Conservation (phyloP, 768 basidiomycete species). For the Gelatoporia subvermispora region DNA sequence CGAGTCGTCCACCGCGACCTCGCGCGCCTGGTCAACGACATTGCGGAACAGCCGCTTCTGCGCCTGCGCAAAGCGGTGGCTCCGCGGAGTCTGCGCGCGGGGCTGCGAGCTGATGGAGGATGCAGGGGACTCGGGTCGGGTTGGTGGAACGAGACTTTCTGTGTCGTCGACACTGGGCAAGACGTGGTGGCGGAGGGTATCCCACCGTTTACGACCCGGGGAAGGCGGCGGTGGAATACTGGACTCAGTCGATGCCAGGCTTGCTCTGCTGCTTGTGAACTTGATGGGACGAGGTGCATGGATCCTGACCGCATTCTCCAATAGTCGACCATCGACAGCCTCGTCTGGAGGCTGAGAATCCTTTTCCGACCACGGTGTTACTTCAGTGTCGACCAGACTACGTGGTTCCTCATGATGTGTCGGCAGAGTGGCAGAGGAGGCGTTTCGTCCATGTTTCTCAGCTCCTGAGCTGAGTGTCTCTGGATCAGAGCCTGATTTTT, state of each 20-base stretch:
- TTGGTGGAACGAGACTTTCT: slow-evolving; percentile 3
- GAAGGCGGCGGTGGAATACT: slow-evolving; percentile 14
- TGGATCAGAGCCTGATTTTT: slow-evolving; percentile 13
- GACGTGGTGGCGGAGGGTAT: slow-evolving; percentile 23
- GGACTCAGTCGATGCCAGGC: not conserved
- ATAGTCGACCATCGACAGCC: not conserved
- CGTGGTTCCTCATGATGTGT: no score
- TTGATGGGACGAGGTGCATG: not conserved
- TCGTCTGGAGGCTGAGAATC: slow-evolving; percentile 15
- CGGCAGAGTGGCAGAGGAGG: no score
- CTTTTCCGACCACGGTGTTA: slow-evolving; percentile 15
- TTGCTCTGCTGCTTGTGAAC: not conserved
- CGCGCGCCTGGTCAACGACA: slow-evolving; percentile 60
- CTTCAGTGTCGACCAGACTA: slow-evolving; percentile 2
- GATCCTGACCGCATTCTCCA: not conserved
- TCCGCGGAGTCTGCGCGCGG: slow-evolving; percentile 20
- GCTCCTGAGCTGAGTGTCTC: not conserved
- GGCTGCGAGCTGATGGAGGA: slow-evolving; percentile 6
- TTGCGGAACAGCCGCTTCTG: slow-evolving; percentile 30
- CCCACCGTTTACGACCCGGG: slow-evolving; percentile 19
- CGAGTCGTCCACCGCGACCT: slow-evolving; percentile 42
- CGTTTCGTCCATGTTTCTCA: no score
- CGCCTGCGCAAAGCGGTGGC: slow-evolving; percentile 19
- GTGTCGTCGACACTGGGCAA: slow-evolving; percentile 9
- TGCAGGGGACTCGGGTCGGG: slow-evolving; percentile 1